Conservation (phyloP, 2,329 filamentous ascomycete species). For the Fusarium acutatum region DNA sequence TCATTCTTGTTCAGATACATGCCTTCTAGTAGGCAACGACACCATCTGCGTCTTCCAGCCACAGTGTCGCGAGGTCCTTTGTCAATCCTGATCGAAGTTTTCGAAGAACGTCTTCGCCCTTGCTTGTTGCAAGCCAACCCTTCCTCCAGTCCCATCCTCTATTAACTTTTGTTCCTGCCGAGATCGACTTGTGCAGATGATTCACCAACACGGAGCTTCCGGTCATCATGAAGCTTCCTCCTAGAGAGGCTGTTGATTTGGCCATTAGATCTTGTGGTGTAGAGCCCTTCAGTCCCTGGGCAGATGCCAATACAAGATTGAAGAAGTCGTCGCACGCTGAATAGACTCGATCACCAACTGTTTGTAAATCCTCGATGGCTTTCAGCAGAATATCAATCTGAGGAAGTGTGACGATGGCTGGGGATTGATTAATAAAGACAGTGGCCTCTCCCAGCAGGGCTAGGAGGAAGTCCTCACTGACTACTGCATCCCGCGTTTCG, state of each 20-base stretch:
- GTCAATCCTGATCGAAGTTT: conserved; percentile 78
- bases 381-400: conserved; percentile 81
- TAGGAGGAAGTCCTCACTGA: conserved; percentile 87
- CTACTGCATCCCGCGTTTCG: conserved; percentile 78
- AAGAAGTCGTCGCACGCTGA: conserved; percentile 81
- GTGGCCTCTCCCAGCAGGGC: conserved; percentile 85
- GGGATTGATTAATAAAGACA: conserved; percentile 72
- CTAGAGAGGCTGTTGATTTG: conserved; percentile 65
- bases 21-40: conserved; percentile 52
- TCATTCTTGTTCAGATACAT: conserved; percentile 27
- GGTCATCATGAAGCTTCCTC: conserved; percentile 73
- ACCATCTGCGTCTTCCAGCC: conserved; percentile 72
- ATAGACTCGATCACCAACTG: conserved; percentile 76
- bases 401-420: conserved; percentile 67
- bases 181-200: conserved; percentile 67
- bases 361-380: conserved; percentile 81
- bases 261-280: conserved; percentile 71
- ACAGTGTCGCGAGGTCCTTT: conserved; percentile 75
- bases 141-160: conserved; percentile 81
- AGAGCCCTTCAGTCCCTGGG: conserved; percentile 68
- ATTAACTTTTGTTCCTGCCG: conserved; percentile 61
- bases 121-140: conserved; percentile 75
- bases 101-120: conserved; percentile 74
- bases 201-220: conserved; percentile 76
- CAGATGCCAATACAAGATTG: conserved; percentile 75